Evolutionary conservation across 257 asterid species (phyloP), one percentile per base, ranked within the genome.

Genomic region (Lycium barbarum): DNA sequence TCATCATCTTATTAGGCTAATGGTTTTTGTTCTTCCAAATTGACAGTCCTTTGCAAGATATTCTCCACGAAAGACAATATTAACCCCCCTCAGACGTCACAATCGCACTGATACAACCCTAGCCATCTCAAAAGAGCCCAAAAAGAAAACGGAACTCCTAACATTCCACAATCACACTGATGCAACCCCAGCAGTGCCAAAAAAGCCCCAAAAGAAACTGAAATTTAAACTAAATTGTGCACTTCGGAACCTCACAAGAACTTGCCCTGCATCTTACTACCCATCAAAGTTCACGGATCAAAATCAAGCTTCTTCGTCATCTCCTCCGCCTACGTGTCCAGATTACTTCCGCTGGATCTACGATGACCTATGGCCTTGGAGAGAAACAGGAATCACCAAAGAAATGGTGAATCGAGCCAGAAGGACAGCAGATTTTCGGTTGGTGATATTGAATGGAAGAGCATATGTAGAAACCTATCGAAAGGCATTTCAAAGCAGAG

Each of bases 261-360:
- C 76, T 2, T 90, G 92, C 82, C 92, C 91, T 13, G 79, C 87
- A 17, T 81, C 84, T 15, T 88, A 88, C 84, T 90, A 85, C 84
- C 92, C 92, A n/a, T 85, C 89, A 6, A 88, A 84, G 6, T 84
- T 84, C 62, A 63, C 58, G 0, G 7, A 43, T 26, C 59, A 71
- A 72, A 71, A 79, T 43, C 73, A 63, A 12, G 82, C 71, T 70
- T 79, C 73, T 33, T 20, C 47, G 4, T 66, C 83, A 40, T 20
- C 84, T 51, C 49, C 79, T n/a, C 61, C 74, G 0, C 40, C 51
- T 14, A 43, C 72, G 5, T 89, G 92, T 40, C 92, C 92, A 0
- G 92, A 89, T 5, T 89, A 89, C 81, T 89, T 89, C 83, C 89
- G 92, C 49, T 84, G 90, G 90, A 88, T 89, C 68, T 85, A 89